phyloP scores from a whole-genome alignment of 345 rosid genomes.

The Turnera subulata region DNA sequence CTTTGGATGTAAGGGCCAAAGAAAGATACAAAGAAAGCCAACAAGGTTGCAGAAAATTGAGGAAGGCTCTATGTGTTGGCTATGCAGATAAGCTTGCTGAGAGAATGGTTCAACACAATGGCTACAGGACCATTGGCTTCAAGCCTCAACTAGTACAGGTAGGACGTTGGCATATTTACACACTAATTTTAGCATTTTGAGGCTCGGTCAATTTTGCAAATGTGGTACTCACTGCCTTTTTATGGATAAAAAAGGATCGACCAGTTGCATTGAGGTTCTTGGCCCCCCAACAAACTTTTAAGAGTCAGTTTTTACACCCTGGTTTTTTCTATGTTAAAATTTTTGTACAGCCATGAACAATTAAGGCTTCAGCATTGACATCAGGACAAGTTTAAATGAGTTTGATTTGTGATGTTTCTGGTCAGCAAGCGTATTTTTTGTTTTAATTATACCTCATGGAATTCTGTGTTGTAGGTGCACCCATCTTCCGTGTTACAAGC shows the following conservation, averaged over 20 bases:
- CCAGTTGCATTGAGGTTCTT: too few species aligned
- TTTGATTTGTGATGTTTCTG: too few species aligned
- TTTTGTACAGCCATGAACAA: too few species aligned
- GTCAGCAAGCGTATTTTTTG: too few species aligned
- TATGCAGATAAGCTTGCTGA: conserved; percentile 82
- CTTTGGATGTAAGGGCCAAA: conserved; percentile 54
- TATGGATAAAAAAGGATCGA: not conserved
- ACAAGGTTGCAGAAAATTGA: conserved; percentile 60
- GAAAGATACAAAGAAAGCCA: conserved; percentile 42
- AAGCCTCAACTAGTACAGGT: conserved; percentile 89
- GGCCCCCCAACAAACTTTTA: too few species aligned
- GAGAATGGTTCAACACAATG: conserved; percentile 88
- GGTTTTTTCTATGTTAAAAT: too few species aligned
- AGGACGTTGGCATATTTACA: not conserved
- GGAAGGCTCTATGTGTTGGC: conserved; percentile 85
- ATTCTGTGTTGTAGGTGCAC: conserved; percentile 52
- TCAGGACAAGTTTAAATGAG: too few species aligned
- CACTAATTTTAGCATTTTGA: not conserved
- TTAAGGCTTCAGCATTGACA: too few species aligned
- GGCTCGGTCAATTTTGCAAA: conserved; percentile 10
- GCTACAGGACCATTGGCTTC: conserved; percentile 71
- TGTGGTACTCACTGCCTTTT: not conserved
- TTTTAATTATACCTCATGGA: too few species aligned
- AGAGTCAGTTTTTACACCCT: too few species aligned
- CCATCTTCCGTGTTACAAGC: conserved; percentile 71